Base-by-base conservation (phyloP, 2,329 filamentous ascomycete species). In the Dryadomyces sulphureus region DNA sequence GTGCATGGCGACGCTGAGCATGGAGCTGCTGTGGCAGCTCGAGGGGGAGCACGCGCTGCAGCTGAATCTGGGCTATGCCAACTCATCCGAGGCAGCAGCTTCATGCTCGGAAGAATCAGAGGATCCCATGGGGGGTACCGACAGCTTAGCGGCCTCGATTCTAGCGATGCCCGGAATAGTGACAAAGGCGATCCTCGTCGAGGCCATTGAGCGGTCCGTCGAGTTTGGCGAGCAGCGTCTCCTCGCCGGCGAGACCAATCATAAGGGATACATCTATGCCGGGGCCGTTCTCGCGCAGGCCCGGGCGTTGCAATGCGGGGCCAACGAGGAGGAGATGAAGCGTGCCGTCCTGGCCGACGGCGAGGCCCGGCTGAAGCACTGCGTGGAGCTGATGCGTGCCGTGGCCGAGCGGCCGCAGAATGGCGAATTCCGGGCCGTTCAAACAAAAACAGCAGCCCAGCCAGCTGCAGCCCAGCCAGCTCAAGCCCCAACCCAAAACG, bases 211-310 rank as follows among this genome's bases (percentile, higher is more conserved):
- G 24, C 43, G 45, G 20, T 22, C 49, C 19, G 40, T 50, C 5
- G 35, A 22, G 6, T 50, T 46, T 14, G 35, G 41, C 14, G 51
- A 51, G 43, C 46, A 43, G 25, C 48, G 52, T 9, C 20, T 54
- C 7, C 36, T 34, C 21, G 49, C 52, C 4, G 52, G 52, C 2
- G 71, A 77, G 55, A 75, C 71, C 0, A 77, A 76, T 46, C 57
- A 70, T 19, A 77, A 77, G 50, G 68, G 69, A 0, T 67, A 68
- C 36, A 42, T 77, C 17, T 60, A 75, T 12, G 49, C 59, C 1
- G 55, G 54, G 8, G 52, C 67, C 12, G 52, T 71, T 1, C 52
- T 52, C 5, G 60, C 63, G 0, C 63, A 73, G 38, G 58, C 75
- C 0, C 59, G 68, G 4, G 65, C 59, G 0, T 55, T 72, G 1